Evolutionary conservation across 257 asterid genomes (phyloP).

Genomic region (Verbascum thapsus): DNA sequence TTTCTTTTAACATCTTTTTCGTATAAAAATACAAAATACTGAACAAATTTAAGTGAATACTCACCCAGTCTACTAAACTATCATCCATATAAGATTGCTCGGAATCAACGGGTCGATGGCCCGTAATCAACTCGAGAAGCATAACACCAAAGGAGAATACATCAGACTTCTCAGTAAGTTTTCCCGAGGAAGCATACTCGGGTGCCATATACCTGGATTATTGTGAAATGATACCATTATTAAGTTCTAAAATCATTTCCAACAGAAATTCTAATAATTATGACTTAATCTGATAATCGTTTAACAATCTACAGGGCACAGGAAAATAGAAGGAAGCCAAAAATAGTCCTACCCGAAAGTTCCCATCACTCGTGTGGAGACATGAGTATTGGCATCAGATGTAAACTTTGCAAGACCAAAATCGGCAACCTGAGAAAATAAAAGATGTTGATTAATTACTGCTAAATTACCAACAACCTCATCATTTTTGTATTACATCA

Average conservation of each 20-base stretch:
- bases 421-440: conserved; percentile 83
- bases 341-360: conserved; percentile 69
- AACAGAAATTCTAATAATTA: no score
- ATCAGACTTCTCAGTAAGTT: conserved; percentile 86
- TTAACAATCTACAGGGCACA: neutral
- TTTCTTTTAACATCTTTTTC: conserved; percentile 13
- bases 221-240: conserved; percentile 20
- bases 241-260: no score
- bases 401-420: conserved; percentile 85
- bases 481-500: conserved; percentile 23
- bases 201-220: conserved; percentile 85
- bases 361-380: conserved; percentile 96
- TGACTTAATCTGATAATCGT: no score
- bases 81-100: conserved; percentile 64
- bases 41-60: conserved; percentile 20
- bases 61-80: conserved; percentile 94
- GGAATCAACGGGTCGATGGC: conserved; percentile 73
- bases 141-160: conserved; percentile 96
- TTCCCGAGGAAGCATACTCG: conserved; percentile 95
- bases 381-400: conserved; percentile 76
- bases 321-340: conserved; percentile 12
- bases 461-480: conserved; percentile 7
- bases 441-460: conserved; percentile 22
- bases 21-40: neutral
- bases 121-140: conserved; percentile 95